Conservation (phyloP, 306 rosid genomes). For the Parietaria judaica region DNA sequence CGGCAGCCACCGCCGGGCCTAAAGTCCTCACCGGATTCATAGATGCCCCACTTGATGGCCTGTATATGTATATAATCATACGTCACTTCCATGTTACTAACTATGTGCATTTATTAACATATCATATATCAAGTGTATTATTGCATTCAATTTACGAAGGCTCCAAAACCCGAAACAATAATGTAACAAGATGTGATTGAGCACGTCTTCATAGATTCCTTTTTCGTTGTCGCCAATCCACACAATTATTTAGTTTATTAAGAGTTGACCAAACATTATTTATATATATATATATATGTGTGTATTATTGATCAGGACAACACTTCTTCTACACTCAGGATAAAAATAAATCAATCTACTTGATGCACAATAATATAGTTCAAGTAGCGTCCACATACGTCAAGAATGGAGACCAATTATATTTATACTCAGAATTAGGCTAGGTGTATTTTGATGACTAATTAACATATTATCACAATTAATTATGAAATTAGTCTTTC, state of each 20-base stretch:
- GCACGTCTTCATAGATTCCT: not conserved
- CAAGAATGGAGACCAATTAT: too few relatives aligned
- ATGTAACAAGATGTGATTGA: not conserved
- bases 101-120: too few relatives aligned
- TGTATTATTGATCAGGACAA: too few relatives aligned
- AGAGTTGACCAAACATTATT: too few relatives aligned
- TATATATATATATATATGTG: too few relatives aligned
- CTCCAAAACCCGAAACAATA: not conserved
- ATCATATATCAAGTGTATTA: not conserved
- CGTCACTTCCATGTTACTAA: not conserved
- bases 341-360: too few relatives aligned
- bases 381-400: too few relatives aligned
- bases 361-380: too few relatives aligned
- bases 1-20: constrained; percentile 90
- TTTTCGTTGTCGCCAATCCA: not conserved
- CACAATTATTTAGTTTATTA: not conserved
- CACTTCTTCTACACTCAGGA: too few relatives aligned
- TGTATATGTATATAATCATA: not conserved
- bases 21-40: constrained; percentile 98
- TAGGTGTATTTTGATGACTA: too few relatives aligned
- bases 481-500: not conserved
- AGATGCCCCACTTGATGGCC: constrained; percentile 81
- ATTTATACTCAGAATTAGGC: too few relatives aligned
- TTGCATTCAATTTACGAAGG: not conserved
- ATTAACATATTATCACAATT: too few relatives aligned